Evolutionary conservation across 2,329 filamentous ascomycete species (phyloP).

Genomic region (Aspergillus pseudoviridinutans): DNA sequence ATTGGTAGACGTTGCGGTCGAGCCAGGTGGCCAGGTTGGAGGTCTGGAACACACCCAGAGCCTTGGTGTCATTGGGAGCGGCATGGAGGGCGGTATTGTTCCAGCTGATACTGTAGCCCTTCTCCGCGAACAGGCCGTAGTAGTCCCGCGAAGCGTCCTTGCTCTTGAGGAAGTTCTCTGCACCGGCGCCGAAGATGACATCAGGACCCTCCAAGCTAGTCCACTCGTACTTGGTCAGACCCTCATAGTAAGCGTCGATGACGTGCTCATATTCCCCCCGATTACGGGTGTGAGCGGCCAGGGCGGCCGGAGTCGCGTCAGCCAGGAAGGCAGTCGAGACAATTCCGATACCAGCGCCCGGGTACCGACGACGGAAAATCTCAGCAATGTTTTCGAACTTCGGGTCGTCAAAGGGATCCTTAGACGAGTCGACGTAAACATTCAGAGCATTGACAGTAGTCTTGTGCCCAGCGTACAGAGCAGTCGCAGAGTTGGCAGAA

Average conservation of each 20-base stretch:
- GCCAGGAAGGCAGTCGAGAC: conserved; percentile 72
- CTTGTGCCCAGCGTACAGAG: conserved; percentile 80
- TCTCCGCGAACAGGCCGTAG: conserved; percentile 64
- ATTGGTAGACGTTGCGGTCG: conserved; percentile 74
- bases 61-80: conserved; percentile 56
- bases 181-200: conserved; percentile 77
- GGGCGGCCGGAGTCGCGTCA: conserved; percentile 75
- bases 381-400: conserved; percentile 77
- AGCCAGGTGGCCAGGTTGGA: conserved; percentile 79
- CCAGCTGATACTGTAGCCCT: conserved; percentile 66
- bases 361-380: conserved; percentile 65
- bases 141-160: conserved; percentile 57
- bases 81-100: conserved; percentile 69
- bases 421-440: conserved; percentile 75
- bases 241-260: conserved; percentile 72
- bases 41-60: conserved; percentile 73
- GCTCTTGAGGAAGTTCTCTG: conserved; percentile 72
- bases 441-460: conserved; percentile 77
- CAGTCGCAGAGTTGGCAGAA: conserved; percentile 78
- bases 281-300: conserved; percentile 68
- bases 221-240: conserved; percentile 77
- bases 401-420: conserved; percentile 72
- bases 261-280: conserved; percentile 67
- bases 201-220: conserved; percentile 69
- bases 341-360: conserved; percentile 56